Conservation (phyloP, 495 filamentous ascomycete genomes). For the Hypoxylon perforatum region DNA sequence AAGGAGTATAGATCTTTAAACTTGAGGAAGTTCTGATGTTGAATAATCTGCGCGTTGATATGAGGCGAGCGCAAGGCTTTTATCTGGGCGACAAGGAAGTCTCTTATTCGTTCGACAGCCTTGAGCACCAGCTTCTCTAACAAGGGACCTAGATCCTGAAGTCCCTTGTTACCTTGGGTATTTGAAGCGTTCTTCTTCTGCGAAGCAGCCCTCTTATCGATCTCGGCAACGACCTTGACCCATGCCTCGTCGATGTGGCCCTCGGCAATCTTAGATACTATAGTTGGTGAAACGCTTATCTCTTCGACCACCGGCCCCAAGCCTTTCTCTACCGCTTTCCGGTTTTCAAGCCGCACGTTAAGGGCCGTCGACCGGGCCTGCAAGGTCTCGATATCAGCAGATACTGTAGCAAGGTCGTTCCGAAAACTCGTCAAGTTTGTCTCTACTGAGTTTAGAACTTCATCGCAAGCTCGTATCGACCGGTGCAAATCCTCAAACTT, state of each 20-base stretch:
- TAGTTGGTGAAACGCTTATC: constrained; percentile 82
- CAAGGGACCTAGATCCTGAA: constrained; percentile 85
- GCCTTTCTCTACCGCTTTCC: constrained; percentile 86
- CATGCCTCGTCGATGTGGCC: constrained; percentile 91
- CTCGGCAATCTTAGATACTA: constrained; percentile 85
- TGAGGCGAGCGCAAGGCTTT: constrained; percentile 91
- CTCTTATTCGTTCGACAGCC: constrained; percentile 92
- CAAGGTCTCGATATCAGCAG: constrained; percentile 92
- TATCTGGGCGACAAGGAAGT: constrained; percentile 93
- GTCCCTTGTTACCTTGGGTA: constrained; percentile 72
- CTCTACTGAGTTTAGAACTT: constrained; percentile 93
- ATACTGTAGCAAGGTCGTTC: constrained; percentile 89
- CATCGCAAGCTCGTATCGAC: constrained; percentile 90
- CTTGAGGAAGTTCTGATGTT: constrained; percentile 86
- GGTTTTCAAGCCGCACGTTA: constrained; percentile 88
- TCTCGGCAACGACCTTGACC: constrained; percentile 84
- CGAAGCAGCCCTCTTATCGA: constrained; percentile 79
- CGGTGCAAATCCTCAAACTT: constrained; percentile 92
- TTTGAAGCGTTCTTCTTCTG: constrained; percentile 74
- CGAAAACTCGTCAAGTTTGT: constrained; percentile 91
- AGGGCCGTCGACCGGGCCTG: constrained; percentile 86
- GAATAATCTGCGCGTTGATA: constrained; percentile 95
- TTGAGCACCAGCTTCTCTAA: constrained; percentile 85
- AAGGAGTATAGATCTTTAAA: constrained; percentile 91
- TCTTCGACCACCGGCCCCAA: constrained; percentile 93